Evolutionary conservation across 2,329 filamentous ascomycete species (phyloP).

Genomic region (Blastomyces emzantsi): DNA sequence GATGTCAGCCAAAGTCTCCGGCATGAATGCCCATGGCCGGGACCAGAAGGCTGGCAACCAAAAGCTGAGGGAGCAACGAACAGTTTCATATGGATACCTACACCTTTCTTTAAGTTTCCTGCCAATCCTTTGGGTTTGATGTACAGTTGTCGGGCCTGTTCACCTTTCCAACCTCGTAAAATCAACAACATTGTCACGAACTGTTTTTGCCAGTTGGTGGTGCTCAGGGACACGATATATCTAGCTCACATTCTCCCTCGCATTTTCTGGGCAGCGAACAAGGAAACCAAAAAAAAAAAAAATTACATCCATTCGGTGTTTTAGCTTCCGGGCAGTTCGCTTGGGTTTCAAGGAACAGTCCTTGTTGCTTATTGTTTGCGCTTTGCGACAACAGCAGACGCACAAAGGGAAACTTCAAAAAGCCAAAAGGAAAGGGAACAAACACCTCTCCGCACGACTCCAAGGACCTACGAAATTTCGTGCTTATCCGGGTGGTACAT

Average conservation of each 20-base stretch:
- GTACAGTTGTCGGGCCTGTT: background rate
- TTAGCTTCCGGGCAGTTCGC: background rate
- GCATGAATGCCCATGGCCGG: background rate
- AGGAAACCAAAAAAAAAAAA: background rate
- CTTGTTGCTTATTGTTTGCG: background rate
- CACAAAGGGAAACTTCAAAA: background rate
- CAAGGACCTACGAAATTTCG: background rate
- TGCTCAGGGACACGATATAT: background rate
- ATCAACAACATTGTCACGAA: background rate
- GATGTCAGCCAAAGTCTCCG: background rate
- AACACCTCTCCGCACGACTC: background rate
- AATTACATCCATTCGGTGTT: background rate
- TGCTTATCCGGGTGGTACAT: background rate
- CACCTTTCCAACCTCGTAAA: background rate
- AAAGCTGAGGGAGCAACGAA: background rate
- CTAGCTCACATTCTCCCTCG: background rate
- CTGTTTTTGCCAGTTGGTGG: background rate
- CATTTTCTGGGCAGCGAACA: background rate
- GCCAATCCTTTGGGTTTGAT: background rate
- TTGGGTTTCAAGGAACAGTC: background rate
- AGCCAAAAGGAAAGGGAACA: background rate
- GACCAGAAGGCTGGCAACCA: background rate
- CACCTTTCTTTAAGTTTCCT: background rate
- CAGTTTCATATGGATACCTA: background rate
- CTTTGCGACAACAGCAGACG: background rate